Evolutionary conservation across 495 filamentous ascomycete species (phyloP).

Genomic region (Talaromyces adpressus): DNA sequence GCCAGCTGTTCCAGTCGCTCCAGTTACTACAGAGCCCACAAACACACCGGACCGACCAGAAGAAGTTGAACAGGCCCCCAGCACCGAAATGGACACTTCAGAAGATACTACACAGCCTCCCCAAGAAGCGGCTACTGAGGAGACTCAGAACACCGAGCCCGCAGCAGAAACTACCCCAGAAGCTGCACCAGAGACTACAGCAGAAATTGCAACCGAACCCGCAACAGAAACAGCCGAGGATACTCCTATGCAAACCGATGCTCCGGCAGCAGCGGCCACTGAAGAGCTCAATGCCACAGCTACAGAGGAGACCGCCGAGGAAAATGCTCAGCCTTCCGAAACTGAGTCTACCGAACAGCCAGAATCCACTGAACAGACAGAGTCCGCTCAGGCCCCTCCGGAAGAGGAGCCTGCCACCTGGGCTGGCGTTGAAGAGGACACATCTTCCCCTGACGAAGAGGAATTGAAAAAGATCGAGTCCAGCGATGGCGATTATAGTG

Average conservation of each 20-base stretch:
- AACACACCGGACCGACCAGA: background rate
- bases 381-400: slow-evolving; percentile 12
- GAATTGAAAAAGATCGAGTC: slow-evolving; percentile 55
- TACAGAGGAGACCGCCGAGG: background rate
- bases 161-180: background rate
- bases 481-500: slow-evolving; percentile 41
- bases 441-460: slow-evolving; percentile 47
- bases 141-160: background rate
- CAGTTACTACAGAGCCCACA: background rate
- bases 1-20: background rate
- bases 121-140: background rate
- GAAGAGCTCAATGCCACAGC: background rate
- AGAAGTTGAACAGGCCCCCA: background rate
- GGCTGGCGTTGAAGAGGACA: slow-evolving; percentile 49
- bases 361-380: slow-evolving; percentile 8
- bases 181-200: background rate
- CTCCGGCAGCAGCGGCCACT: background rate
- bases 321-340: background rate
- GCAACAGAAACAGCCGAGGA: background rate
- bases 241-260: background rate
- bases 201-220: background rate
- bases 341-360: slow-evolving; percentile 6
- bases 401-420: slow-evolving; percentile 42
- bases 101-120: slow-evolving; percentile 9
- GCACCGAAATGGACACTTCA: slow-evolving; percentile 1